Percentiles rank a stretch among this genome's conserved stretches.
Conservation (phyloP, 305 asterid genomes). For the Fraxinus latifolia region DNA sequence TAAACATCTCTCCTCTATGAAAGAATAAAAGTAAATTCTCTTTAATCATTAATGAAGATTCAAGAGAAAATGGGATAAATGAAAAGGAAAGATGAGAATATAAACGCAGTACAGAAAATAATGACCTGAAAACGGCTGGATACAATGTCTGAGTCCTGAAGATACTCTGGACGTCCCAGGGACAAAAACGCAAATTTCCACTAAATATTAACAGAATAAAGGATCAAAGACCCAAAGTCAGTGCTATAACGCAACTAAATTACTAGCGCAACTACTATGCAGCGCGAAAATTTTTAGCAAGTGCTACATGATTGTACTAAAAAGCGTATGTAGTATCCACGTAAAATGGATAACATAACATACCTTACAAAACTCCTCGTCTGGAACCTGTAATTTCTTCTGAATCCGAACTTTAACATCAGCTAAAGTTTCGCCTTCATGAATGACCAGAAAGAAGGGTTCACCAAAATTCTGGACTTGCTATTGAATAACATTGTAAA, state of each 20-base stretch:
- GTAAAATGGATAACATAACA: background rate
- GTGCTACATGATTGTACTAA: background rate
- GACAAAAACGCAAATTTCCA: conserved; percentile 39
- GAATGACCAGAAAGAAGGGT: conserved; percentile 65
- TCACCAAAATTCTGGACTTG: conserved; percentile 70
- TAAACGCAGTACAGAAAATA: background rate
- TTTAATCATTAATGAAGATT: background rate
- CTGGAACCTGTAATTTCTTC: conserved; percentile 60
- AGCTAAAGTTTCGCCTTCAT: conserved; percentile 61
- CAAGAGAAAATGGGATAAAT: background rate
- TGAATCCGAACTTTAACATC: conserved; percentile 66
- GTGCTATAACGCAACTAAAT: background rate
- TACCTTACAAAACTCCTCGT: conserved; percentile 68
- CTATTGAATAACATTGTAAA: conserved; percentile 31
- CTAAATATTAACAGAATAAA: conserved; percentile 15
- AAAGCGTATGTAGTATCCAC: background rate
- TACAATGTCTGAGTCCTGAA: conserved; percentile 62
- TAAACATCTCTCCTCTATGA: conserved; percentile 30
- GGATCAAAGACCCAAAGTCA: background rate
- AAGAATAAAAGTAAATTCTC: background rate
- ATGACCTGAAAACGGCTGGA: conserved; percentile 67
- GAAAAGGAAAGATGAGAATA: background rate
- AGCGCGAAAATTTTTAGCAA: background rate
- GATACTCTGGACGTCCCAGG: conserved; percentile 74
- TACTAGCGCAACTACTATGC: background rate